Evolutionary conservation across 2,329 filamentous ascomycete species (phyloP), one percentile per base, ranked within the genome.

Genomic region (Orbilia brochopaga): DNA sequence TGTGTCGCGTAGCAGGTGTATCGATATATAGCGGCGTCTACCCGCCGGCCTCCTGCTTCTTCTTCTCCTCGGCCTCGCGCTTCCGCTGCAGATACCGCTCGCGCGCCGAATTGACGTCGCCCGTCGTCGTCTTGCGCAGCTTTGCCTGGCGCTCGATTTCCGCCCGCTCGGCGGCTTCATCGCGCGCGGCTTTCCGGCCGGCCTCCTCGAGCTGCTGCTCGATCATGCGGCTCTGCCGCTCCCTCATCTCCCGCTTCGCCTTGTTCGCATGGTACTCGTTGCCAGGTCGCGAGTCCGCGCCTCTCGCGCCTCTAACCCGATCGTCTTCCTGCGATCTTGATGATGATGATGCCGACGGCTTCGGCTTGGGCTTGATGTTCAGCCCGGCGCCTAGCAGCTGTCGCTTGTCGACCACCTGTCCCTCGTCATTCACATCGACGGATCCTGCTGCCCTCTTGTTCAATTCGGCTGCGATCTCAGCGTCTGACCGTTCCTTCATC

Each of bases 321-420:
- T 42, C 52, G n/a, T 69, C 64, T 15, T 77, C 75, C 21, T 78
- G 64, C 32, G 80, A 77, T 55, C 77, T 76, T 53, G 78, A 74
- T 15, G 79, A 78, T 63, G 83, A 80, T 8, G 78, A 76, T 78
- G 86, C 87, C 78, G 86, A 88, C 0, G 84, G 81, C 55, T 84
- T 84, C 75, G 87, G 87, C 78, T 86, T 88, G 0, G 84, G 81
- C 55, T 84, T 84, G 17, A 94, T 80, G 76, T 95, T 95, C 57
- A 95, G 83, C 24, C 90, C 90, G 5, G 90, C 88, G 52, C 82
- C 84, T 5, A 95, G 84, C 7, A 94, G 82, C 78, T 94, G 88
- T n/a, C 90, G 84, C 81, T 92, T 93, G 78, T 95, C 90, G 24
- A 91, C 88, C 1, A 94, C 87, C 77, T 92, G 86, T 0, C 90